Base-by-base conservation (phyloP, 148 eudicot genomes). In the Camellia japonica region DNA sequence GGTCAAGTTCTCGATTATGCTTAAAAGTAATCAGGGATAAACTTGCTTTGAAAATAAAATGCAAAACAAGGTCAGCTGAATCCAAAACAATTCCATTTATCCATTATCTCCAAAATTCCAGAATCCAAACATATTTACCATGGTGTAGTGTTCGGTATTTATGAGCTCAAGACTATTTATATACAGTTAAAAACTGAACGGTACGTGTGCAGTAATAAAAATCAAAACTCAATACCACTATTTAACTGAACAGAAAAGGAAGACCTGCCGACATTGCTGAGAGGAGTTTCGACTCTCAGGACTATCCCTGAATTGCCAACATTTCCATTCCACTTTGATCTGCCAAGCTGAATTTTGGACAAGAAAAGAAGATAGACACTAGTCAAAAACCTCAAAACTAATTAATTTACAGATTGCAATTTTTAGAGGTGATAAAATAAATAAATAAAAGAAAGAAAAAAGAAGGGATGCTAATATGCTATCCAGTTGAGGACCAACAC, bases 251-350 rank as follows among this genome's bases (percentile, higher is more conserved):
- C 87, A 38, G 99, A 94, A 84, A 94, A 85, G 20, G 91, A 85
- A 11, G 98, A 98, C 78, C 85, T 80, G 63, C 97, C 92, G n/a
- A 83, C 84, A 71, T 85, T 84, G 74, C 88, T 86, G 54, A 96
- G 92, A 66, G 98, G 99, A 78, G 93, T 85, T 87, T 96, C 99
- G 13, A 81, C 92, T 90, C 85, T 91, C 55, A 91, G 30, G 74
- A 92, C 98, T 68, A 96, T 71, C n/a, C 99, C 99, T 0, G 92
- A 80, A 85, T 85, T 91, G 72, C 98, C 95, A 38, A 90, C 90
- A 80, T 92, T 96, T 49, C 97, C 99, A 43, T 96, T 96, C 99
- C 99, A 96, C 90, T 92, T 96, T 0, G 98, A 96, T 84, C 99
- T 91, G 74, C 99, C 99, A 78, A 96, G 84, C 99, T 96, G 86